Base-by-base conservation (phyloP, 805 yeast species). In the Middelhovenomyces tepae region DNA sequence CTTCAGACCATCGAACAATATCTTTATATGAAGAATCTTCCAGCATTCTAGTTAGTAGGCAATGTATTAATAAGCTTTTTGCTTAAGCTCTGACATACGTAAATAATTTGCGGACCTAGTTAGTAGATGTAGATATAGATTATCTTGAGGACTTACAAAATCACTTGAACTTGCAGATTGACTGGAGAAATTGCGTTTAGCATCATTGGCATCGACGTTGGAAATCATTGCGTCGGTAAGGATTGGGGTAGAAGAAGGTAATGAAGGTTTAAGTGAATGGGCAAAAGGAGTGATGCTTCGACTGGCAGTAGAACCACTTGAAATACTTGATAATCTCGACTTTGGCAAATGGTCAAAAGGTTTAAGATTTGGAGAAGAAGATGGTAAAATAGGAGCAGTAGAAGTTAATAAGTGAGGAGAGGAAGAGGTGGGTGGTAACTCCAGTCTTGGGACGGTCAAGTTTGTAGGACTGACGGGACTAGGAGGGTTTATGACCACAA, bases 1-100 rank as follows among this genome's bases (percentile, higher is more conserved):
- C 54, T 18, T 69, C 72, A 1, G 94, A 78, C 97, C 98, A 89
- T 34, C 81, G 64, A 7, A 91, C 94, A 16, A 84, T 73, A 37
- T 70, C 70, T 29, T 71, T 68, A 54, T 83, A 83, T n/a, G 70
- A 66, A 39, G 81, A 81, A 40, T 78, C 83, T 50, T 84, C 91
- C 29, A 89, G 67, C 87, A 89, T 89, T 39, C 77, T 78, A 54
- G 73, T 85, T 21, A 57, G 49, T 16, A 24, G 7, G n/a, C 11
- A 16, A 16, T 16, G 29, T 13, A 15, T 16, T 5, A n/a, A 10
- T 8, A 8, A 20, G 22, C 8, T 8, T 20, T 8, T 8, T 8
- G 22, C 22, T 10, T 8, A 10, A 20, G 22, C 22, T 10, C 32
- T 22, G n/a, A 5, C 26, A 29, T 19, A 25, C 24, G 22, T 13